phyloP scores from a whole-genome alignment of 73 alveolate species.

The Durusdinium trenchii region DNA sequence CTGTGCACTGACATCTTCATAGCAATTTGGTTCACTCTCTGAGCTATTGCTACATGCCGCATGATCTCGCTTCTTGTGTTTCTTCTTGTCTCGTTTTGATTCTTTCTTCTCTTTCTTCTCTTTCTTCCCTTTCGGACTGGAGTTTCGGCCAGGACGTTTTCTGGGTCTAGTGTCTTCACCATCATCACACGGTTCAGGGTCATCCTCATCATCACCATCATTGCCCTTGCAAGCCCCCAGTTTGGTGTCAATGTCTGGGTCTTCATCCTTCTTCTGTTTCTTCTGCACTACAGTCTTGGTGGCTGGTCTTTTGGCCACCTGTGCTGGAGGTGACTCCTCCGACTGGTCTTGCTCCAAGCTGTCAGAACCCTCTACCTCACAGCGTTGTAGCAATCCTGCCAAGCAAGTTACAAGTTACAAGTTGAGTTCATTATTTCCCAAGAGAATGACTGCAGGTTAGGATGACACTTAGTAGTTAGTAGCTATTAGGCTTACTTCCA shows the following conservation, averaged over 20 bases:
- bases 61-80: not conserved
- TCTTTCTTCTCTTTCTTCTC: not conserved
- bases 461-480: not conserved
- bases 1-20: not conserved
- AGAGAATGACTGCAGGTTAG: not conserved
- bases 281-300: not conserved
- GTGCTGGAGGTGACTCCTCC: not conserved
- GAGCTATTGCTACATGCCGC: not conserved
- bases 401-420: not conserved
- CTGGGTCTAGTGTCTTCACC: not conserved
- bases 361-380: not conserved
- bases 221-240: constrained; percentile 6
- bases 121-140: not conserved
- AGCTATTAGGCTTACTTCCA: not conserved
- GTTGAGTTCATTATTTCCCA: not conserved
- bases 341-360: not conserved
- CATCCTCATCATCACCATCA: not conserved
- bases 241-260: not conserved
- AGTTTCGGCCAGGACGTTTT: not conserved
- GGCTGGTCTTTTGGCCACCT: not conserved
- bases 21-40: not conserved
- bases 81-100: not conserved
- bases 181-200: too few relatives aligned
- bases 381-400: constrained; percentile 1
- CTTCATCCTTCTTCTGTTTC: not conserved